Conservation (phyloP, 257 asterid species). For the Salvia miltiorrhiza region DNA sequence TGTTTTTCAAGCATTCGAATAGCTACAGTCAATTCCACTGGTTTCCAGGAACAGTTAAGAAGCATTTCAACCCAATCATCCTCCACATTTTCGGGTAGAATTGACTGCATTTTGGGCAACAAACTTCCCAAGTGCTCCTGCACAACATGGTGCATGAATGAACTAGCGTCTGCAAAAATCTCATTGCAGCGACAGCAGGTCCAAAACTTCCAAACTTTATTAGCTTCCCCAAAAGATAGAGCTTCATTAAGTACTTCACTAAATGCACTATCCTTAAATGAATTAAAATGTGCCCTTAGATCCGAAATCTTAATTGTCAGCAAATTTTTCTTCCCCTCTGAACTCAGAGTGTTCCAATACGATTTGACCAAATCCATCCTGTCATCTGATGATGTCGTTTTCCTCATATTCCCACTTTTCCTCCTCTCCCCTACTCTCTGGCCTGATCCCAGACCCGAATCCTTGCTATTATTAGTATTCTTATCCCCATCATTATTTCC, state of each 20-base stretch:
- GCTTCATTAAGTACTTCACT: slow-evolving; percentile 56
- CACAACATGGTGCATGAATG: slow-evolving; percentile 48
- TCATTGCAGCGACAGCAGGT: slow-evolving; percentile 58
- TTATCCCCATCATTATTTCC: slow-evolving; percentile 47
- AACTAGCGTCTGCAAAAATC: slow-evolving; percentile 44
- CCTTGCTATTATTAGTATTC: slow-evolving; percentile 37
- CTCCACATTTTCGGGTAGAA: slow-evolving; percentile 74
- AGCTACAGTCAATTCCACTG: slow-evolving; percentile 66
- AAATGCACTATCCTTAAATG: slow-evolving; percentile 45
- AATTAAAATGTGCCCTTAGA: slow-evolving; percentile 54
- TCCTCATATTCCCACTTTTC: slow-evolving; percentile 50
- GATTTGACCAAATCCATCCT: slow-evolving; percentile 60
- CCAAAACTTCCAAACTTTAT: slow-evolving; percentile 55
- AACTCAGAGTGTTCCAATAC: slow-evolving; percentile 62
- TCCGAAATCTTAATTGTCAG: slow-evolving; percentile 44
- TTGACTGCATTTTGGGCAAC: slow-evolving; percentile 73
- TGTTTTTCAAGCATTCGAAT: slow-evolving; percentile 47
- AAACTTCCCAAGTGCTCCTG: slow-evolving; percentile 60
- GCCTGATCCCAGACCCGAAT: slow-evolving; percentile 42
- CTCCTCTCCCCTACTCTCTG: slow-evolving; percentile 63
- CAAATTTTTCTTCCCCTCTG: slow-evolving; percentile 48
- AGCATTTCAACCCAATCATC: slow-evolving; percentile 90
- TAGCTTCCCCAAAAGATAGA: slow-evolving; percentile 47
- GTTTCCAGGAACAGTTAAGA: slow-evolving; percentile 80
- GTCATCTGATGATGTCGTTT: slow-evolving; percentile 58